Evolutionary conservation across 2,329 filamentous ascomycete genomes (phyloP), one percentile per base, ranked within the genome.

Genomic region (Epicoccum sorghinum): DNA sequence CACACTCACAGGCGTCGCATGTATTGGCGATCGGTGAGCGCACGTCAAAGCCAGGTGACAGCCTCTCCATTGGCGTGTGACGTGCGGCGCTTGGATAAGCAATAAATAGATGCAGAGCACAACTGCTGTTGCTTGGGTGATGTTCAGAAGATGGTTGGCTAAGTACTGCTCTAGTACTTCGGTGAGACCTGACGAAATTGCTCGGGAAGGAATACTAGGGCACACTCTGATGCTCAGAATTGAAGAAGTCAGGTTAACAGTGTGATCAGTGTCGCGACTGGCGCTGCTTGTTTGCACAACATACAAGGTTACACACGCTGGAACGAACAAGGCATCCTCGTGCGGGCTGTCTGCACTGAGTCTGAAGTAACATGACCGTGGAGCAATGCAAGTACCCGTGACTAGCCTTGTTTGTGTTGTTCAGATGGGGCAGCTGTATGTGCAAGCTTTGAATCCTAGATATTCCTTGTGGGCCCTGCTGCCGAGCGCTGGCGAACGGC

Each of bases 361-460:
- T 45, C 25, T 24, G 37, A 46, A 42, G 45, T 49, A 55, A 55
- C 52, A 50, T 55, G 52, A 55, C 46, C 32, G 37, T 18, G 24
- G 9, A 46, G 36, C 36, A 37, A 45, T 55, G 52, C 52, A 46
- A 23, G 41, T 46, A 55, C 46, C 52, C 52, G 46, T 55, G 22
- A 8, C 41, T 55, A 55, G 46, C 42, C 46, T 33, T 13, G 36
- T 55, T 49, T 46, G 52, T 33, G 18, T 23, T 6, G 40, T 49
- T 33, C 30, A 41, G 41, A 40, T 33, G 23, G 33, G 14, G 18
- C 18, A 18, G 18, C 18, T 18, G 18, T 18, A 18, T 18, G 18
- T 18, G 18, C 18, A 18, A 18, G 18, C 18, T 18, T 18, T 18
- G 18, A 18, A 18, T 18, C 18, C 18, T 18, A 18, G 18, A 18